Percentiles rank a stretch among this genome's conserved stretches.
phyloP scores from a whole-genome alignment of 495 filamentous ascomycete genomes.

The Podospora pseudopauciseta region DNA sequence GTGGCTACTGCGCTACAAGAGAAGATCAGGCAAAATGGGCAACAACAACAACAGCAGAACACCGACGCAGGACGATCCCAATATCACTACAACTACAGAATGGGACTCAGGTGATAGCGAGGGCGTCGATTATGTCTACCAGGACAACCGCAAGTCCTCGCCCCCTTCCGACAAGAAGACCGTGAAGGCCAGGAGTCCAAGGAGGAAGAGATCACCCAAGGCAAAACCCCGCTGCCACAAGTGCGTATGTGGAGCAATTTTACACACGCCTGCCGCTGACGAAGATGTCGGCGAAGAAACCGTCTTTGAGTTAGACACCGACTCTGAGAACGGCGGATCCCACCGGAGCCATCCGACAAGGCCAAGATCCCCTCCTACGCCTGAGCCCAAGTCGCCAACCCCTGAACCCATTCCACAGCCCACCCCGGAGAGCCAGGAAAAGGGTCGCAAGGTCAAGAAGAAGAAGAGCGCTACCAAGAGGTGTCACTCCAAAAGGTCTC shows the following conservation, averaged over 20 bases:
- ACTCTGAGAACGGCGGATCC: constrained; percentile 17
- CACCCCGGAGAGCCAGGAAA: constrained; percentile 3
- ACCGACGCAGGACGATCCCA: constrained; percentile 12
- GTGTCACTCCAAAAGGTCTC: constrained; percentile 13
- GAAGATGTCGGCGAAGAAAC: constrained; percentile 18
- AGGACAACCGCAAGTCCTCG: constrained; percentile 5
- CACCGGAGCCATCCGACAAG: background rate
- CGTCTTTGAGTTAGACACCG: constrained; percentile 19
- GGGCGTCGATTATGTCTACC: constrained; percentile 25
- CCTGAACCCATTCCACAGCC: background rate
- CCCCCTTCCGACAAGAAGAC: background rate
- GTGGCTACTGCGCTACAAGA: constrained; percentile 20
- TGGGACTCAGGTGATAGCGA: constrained; percentile 33
- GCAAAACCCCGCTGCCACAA: constrained; percentile 14
- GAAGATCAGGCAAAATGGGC: constrained; percentile 25
- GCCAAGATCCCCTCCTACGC: background rate
- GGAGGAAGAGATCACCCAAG: constrained; percentile 16
- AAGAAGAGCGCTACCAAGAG: constrained; percentile 10
- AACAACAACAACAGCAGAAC: constrained; percentile 14
- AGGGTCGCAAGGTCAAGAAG: constrained; percentile 8
- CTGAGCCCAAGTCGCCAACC: background rate
- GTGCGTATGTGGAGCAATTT: constrained; percentile 6
- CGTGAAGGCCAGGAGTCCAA: constrained; percentile 14
- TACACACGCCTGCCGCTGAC: background rate
- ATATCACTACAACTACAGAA: constrained; percentile 26